Conservation (phyloP, 768 basidiomycete genomes). For the Crucibulum laeve region DNA sequence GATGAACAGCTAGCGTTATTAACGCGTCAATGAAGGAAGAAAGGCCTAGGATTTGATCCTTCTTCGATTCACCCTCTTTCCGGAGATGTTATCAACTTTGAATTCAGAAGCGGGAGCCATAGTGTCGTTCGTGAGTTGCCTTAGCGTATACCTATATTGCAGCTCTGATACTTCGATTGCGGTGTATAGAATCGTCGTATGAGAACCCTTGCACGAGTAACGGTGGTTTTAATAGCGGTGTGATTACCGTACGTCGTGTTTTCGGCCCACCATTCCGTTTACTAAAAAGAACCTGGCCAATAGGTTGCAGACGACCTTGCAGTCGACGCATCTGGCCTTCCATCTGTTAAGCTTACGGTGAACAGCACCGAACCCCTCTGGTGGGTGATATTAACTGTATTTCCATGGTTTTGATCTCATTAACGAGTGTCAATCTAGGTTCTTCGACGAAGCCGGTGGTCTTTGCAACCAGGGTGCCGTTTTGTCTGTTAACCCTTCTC, state of each 20-base stretch:
- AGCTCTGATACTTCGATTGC: background rate
- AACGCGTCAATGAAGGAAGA: constrained; percentile 20
- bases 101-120: constrained; percentile 34
- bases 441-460: constrained; percentile 36
- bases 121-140: constrained; percentile 32
- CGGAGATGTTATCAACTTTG: constrained; percentile 31
- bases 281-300: background rate
- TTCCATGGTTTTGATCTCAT: background rate
- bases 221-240: constrained; percentile 29
- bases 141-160: background rate
- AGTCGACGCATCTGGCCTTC: constrained; percentile 31
- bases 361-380: constrained; percentile 31
- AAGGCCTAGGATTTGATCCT: constrained; percentile 37
- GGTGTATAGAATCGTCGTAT: constrained; percentile 28
- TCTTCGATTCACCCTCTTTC: constrained; percentile 28
- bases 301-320: constrained; percentile 23
- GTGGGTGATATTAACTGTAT: constrained; percentile 12
- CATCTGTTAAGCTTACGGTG: constrained; percentile 22
- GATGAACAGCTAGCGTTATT: background rate
- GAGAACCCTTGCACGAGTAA: constrained; percentile 30
- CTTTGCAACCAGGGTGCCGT: constrained; percentile 31
- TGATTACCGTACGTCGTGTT: constrained; percentile 21
- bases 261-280: background rate
- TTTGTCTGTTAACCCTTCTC: constrained; percentile 31
- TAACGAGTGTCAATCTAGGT: constrained; percentile 15